Percentiles rank a stretch among this genome's conserved stretches.
These are phyloP conservation scores for Crithidia expoeki DNA, from an alignment of 208 protist species.

Conservation along the genomic window DNA sequence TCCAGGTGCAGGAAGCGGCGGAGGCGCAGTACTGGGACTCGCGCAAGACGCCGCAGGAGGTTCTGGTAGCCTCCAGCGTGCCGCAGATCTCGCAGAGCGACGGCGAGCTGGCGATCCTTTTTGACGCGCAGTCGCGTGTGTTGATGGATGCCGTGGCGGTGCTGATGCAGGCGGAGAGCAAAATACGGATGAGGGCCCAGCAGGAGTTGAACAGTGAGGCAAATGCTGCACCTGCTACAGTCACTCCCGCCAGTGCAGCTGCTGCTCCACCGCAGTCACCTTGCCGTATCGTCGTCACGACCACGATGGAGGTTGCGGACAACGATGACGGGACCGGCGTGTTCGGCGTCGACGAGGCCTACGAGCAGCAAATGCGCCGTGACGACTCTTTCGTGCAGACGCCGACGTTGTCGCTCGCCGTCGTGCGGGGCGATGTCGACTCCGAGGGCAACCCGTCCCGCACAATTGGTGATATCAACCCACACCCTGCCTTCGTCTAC, in stretches of 20 bases:
- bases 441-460: slow-evolving; percentile 23
- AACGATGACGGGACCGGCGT: slow-evolving; percentile 2
- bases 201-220: not conserved
- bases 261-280: not conserved
- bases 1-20: slow-evolving; percentile 55
- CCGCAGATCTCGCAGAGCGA: slow-evolving; percentile 17
- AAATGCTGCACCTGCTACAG: not conserved
- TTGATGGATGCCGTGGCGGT: slow-evolving; percentile 10
- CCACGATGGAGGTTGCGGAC: slow-evolving; percentile 9
- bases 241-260: not conserved
- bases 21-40: slow-evolving; percentile 64
- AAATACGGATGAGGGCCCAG: not conserved
- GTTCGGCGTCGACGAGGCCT: slow-evolving; percentile 19
- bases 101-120: slow-evolving; percentile 28
- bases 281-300: slow-evolving; percentile 30
- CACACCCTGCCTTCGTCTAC: slow-evolving; percentile 33
- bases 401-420: slow-evolving; percentile 7
- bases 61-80: slow-evolving; percentile 18
- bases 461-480: slow-evolving; percentile 36
- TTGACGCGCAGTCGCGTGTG: slow-evolving; percentile 16
- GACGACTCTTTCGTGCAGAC: not conserved
- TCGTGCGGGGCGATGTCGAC: slow-evolving; percentile 34
- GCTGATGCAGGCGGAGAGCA: slow-evolving; percentile 4
- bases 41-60: slow-evolving; percentile 22
- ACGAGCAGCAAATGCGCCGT: slow-evolving; percentile 2